A percentile compares a stretch with the other conserved stretches of the same genome.
These are phyloP conservation scores for Aspergillus alliaceus DNA, from an alignment of 2,329 filamentous ascomycete species.

Conservation along the genomic window DNA sequence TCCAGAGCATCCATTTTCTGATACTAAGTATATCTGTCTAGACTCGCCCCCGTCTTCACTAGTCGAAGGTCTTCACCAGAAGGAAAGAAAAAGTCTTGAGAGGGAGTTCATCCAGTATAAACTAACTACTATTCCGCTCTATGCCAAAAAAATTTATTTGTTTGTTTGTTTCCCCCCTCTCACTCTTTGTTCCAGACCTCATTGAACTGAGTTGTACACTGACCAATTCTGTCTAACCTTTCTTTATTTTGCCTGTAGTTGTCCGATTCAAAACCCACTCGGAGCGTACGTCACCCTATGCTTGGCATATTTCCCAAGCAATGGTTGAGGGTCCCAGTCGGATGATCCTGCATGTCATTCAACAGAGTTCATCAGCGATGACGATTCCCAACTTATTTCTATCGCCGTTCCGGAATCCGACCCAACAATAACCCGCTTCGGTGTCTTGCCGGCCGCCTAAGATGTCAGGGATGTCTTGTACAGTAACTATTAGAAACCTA, in stretches of 20 bases:
- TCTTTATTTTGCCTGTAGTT: neutral
- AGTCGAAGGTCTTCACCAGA: too few species aligned
- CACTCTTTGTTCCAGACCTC: too few species aligned
- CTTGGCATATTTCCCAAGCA: neutral
- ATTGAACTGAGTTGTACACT: too few species aligned
- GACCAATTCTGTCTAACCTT: neutral
- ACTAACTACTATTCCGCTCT: too few species aligned
- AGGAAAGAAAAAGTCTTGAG: neutral
- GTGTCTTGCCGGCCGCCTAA: neutral
- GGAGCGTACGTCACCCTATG: neutral
- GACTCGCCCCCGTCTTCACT: too few species aligned
- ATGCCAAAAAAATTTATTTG: too few species aligned
- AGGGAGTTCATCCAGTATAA: neutral
- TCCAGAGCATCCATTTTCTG: neutral
- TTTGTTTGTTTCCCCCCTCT: too few species aligned
- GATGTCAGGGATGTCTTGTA: neutral
- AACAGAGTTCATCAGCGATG: neutral
- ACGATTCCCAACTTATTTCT: too few species aligned
- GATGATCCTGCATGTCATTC: neutral
- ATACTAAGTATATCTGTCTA: too few species aligned
- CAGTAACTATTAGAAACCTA: too few species aligned
- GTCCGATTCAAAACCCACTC: neutral
- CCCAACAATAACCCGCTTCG: neutral
- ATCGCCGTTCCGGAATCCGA: neutral
- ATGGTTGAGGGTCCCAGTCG: neutral